Evolutionary conservation across 108 stramenopile species (phyloP), one percentile per base, ranked within the genome.

Genomic region (Craspedostauros australis): DNA sequence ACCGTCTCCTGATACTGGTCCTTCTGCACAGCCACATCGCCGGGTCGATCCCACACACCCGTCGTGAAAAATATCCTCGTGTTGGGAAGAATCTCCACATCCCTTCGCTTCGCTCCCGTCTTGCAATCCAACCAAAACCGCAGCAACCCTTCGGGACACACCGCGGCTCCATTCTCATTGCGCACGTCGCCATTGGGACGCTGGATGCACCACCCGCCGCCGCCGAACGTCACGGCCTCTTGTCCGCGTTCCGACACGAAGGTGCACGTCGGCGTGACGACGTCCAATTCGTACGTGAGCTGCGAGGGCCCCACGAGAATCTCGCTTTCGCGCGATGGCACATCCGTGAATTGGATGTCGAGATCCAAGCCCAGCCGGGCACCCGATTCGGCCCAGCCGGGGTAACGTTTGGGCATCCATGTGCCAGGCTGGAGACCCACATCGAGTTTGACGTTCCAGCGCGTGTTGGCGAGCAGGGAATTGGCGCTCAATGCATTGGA

Each of bases 351-450:
- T 46, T 64, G 44, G 14, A 64, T 45, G 0, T 0, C 30, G 18
- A 54, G 39, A 24, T 64, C 54, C 5, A 64, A 21, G 8, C 40
- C 43, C 19, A 64, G 26, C 11, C 62, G 53, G 16, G 54, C 53
- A 6, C 62, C 62, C 20, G 62, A 64, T 41, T 64, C 62, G n/a
- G 62, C 64, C 64, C 56, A 65, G 11, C 64, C 64, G 0, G 64
- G 64, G 43, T 54, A 65, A 4, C 56, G 40, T 27, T 50, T 65
- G 24, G 56, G 64, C 64, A 65, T 57, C 56, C 56, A 65, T 8
- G 64, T 65, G 23, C 56, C 64, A 7, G 56, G 64, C 24, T 64
- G 54, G 34, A 64, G 36, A 4, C 62, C 62, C 4, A 64, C 33
- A 44, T 64, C 62, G 7, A 64, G 43, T 5, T 22, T 53, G 26